Base-by-base conservation (phyloP, 2,329 filamentous ascomycete genomes). In the Shiraia sp. region DNA sequence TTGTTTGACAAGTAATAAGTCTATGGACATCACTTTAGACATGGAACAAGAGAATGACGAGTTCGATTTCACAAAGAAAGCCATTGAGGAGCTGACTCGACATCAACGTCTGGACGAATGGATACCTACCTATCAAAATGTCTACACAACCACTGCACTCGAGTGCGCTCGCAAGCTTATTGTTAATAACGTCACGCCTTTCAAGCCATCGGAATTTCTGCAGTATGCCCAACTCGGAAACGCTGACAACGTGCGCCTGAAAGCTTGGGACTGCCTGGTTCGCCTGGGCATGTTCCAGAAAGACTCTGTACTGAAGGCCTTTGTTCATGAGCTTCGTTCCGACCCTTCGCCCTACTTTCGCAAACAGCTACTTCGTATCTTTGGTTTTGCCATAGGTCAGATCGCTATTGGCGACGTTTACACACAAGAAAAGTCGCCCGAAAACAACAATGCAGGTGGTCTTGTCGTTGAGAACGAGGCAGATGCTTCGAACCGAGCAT, bases 21-120 rank as follows among this genome's bases (percentile, higher is more conserved):
- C 42, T 6, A 45, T 30, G 15, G 45, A 55, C 32, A 74, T 53
- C 61, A 51, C 48, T 4, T 68, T 77, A 54, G 69, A 75, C 36
- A 69, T 72, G 14, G 73, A 79, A 22, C 74, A 77, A 42, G 71
- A 75, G 31, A 71, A 75, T 27, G 73, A 75, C 19, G 77, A 83
- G 32, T 72, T 77, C 30, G 69, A 74, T 6, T 77, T 85, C 26
- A 76, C 79, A 43, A 72, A 73, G 42, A 77, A 79, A 38, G 79
- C 79, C 3, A 71, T 85, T 17, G 76, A 78, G 17, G 81, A 84
- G 57, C 79, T 86, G 25, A 79, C 84, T 49, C 76, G 82, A 23
- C 81, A 84, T 48, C 73, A 82, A 40, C 75, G 82, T 25, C 79
- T 85, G 61, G 82, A 86, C 52, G 82, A 86, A 61, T 86, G 81